phyloP scores from a whole-genome alignment of 2,329 filamentous ascomycete genomes.

The Fusarium buharicum region DNA sequence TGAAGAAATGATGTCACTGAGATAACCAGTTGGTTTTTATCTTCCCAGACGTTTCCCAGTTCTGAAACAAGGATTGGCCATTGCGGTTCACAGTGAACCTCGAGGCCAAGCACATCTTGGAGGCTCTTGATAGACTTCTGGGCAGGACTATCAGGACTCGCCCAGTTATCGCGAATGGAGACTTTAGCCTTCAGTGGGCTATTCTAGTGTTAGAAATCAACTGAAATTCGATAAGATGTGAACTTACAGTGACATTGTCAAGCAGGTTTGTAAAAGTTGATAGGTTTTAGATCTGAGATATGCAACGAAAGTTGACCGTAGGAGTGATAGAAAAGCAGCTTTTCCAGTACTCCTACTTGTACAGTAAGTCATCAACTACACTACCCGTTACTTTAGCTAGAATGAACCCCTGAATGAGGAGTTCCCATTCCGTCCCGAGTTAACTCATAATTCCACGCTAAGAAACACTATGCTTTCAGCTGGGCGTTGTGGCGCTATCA shows the following conservation, averaged over 20 bases:
- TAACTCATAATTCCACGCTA: slow-evolving; percentile 22
- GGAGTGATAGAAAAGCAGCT: not conserved
- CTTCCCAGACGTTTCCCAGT: slow-evolving; percentile 52
- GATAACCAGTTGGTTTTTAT: slow-evolving; percentile 53
- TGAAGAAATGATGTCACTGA: slow-evolving; percentile 51
- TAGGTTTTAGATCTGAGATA: not conserved
- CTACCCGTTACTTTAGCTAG: not conserved
- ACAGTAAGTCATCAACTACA: not conserved
- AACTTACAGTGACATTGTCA: slow-evolving; percentile 25
- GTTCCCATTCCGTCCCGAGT: slow-evolving; percentile 2
- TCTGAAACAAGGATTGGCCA: slow-evolving; percentile 56
- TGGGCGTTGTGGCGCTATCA: slow-evolving; percentile 35
- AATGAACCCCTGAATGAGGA: slow-evolving; percentile 10
- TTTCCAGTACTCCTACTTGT: not conserved
- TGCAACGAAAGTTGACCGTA: not conserved
- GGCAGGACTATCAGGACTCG: slow-evolving; percentile 47
- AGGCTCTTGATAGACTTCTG: slow-evolving; percentile 50
- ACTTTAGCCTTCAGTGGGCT: slow-evolving; percentile 58
- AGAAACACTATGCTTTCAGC: slow-evolving; percentile 40
- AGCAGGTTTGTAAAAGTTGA: not conserved
- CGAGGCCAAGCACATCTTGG: slow-evolving; percentile 52
- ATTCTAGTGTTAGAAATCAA: slow-evolving; percentile 2
- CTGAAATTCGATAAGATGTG: not conserved
- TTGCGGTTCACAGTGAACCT: slow-evolving; percentile 54
- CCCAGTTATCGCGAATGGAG: slow-evolving; percentile 58